Conservation (phyloP, 352 stramenopile genomes). For the Globisporangium nagaii region DNA sequence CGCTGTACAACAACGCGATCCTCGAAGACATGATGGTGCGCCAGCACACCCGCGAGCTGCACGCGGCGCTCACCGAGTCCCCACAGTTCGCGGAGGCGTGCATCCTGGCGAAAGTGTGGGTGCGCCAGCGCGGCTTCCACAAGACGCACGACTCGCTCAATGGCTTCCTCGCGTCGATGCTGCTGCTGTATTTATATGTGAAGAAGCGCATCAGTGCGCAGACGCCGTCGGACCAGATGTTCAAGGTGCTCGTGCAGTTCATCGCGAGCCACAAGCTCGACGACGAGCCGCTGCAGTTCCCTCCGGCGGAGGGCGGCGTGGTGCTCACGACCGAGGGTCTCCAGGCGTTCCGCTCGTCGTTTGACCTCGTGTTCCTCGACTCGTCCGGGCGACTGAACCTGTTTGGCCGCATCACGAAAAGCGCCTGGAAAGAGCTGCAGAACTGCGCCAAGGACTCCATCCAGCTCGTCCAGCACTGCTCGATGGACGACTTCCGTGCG, state of each 20-base stretch:
- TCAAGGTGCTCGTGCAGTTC: constrained; percentile 84
- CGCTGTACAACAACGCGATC: constrained; percentile 88
- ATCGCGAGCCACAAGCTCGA: constrained; percentile 61
- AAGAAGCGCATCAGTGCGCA: constrained; percentile 65
- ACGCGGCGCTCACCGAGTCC: constrained; percentile 55
- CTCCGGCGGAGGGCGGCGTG: constrained; percentile 44
- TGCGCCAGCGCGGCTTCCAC: constrained; percentile 79
- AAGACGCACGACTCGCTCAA: constrained; percentile 72
- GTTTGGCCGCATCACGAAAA: constrained; percentile 55
- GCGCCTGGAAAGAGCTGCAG: constrained; percentile 70
- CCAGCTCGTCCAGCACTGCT: constrained; percentile 52
- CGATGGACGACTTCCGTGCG: constrained; percentile 68
- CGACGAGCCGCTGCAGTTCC: constrained; percentile 61
- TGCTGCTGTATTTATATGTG: constrained; percentile 80
- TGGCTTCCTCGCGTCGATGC: constrained; percentile 77
- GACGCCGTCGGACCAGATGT: constrained; percentile 79
- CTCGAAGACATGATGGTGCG: constrained; percentile 88
- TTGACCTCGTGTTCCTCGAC: constrained; percentile 75
- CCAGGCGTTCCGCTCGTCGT: constrained; percentile 56
- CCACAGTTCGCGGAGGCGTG: constrained; percentile 73
- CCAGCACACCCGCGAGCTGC: constrained; percentile 77
- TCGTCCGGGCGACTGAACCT: constrained; percentile 72
- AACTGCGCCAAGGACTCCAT: constrained; percentile 54
- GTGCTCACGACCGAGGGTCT: constrained; percentile 62
- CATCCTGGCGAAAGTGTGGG: constrained; percentile 85